Conservation (phyloP, 345 rosid species). For the Syzygium aqueum region DNA sequence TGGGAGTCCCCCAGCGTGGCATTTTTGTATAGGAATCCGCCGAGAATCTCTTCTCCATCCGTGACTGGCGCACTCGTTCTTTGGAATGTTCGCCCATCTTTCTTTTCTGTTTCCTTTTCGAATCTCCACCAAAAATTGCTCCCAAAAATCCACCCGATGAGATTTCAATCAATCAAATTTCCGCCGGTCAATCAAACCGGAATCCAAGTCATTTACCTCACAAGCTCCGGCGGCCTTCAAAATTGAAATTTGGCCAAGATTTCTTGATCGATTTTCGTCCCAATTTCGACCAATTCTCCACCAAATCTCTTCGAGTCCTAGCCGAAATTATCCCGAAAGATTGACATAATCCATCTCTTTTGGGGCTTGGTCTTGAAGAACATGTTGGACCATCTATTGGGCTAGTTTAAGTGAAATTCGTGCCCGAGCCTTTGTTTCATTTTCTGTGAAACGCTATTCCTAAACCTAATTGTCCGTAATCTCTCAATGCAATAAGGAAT, state of each 20-base stretch:
- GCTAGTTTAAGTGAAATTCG: too few species aligned
- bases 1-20: background rate
- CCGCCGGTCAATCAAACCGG: background rate
- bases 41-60: background rate
- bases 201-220: too few species aligned
- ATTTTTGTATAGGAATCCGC: background rate
- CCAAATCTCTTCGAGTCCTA: too few species aligned
- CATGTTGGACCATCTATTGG: accelerated
- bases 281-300: too few species aligned
- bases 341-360: too few species aligned
- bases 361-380: background rate
- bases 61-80: background rate
- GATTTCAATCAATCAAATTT: background rate
- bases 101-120: background rate
- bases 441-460: background rate
- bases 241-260: too few species aligned
- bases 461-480: background rate
- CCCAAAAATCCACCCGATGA: background rate
- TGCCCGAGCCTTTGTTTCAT: too few species aligned
- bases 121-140: background rate
- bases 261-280: too few species aligned
- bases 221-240: too few species aligned
- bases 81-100: background rate
- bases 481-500: background rate
- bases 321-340: too few species aligned